phyloP scores from a whole-genome alignment of 495 filamentous ascomycete genomes.

The Neurospora sp. region DNA sequence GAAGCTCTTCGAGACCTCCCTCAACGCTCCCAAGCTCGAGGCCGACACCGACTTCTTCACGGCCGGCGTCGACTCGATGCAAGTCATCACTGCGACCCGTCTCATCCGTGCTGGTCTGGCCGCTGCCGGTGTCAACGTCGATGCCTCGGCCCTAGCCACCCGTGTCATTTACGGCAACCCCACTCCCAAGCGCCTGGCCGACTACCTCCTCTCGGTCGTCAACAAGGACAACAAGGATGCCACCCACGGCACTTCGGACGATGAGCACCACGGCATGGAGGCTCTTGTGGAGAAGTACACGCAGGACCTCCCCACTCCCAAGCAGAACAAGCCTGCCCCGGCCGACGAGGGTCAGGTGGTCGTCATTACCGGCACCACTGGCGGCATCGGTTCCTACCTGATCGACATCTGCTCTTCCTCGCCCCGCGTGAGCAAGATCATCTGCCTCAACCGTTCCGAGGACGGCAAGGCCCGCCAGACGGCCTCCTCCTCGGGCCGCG shows the following conservation, averaged over 20 bases:
- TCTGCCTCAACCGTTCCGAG: conserved; percentile 44
- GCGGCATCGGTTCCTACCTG: conserved; percentile 48
- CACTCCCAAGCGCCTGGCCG: conserved; percentile 22
- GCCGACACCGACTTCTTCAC: conserved; percentile 34
- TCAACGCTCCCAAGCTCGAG: conserved; percentile 20
- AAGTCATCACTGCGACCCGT: conserved; percentile 31
- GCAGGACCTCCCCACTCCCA: conserved; percentile 15
- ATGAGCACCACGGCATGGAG: conserved; percentile 24
- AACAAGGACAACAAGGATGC: conserved; percentile 9
- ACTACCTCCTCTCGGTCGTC: conserved; percentile 17
- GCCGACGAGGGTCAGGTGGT: conserved; percentile 30
- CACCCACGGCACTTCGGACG: neutral
- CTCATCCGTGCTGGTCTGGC: conserved; percentile 23
- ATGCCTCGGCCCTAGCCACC: conserved; percentile 21
- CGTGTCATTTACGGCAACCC: conserved; percentile 32
- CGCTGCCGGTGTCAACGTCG: conserved; percentile 17
- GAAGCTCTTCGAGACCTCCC: conserved; percentile 19
- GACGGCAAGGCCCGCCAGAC: conserved; percentile 28
- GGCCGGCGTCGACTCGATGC: conserved; percentile 43
- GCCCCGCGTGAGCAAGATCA: conserved; percentile 35
- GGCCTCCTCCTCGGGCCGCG: conserved; percentile 19
- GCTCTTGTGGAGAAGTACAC: conserved; percentile 31
- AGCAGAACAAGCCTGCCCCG: conserved; percentile 20
- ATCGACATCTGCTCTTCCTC: conserved; percentile 31
- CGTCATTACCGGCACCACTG: conserved; percentile 51